Evolutionary conservation across 1,139 yeast species (phyloP), one percentile per base, ranked within the genome.

Genomic region (Lodderomyces pseudojiufengensis): DNA sequence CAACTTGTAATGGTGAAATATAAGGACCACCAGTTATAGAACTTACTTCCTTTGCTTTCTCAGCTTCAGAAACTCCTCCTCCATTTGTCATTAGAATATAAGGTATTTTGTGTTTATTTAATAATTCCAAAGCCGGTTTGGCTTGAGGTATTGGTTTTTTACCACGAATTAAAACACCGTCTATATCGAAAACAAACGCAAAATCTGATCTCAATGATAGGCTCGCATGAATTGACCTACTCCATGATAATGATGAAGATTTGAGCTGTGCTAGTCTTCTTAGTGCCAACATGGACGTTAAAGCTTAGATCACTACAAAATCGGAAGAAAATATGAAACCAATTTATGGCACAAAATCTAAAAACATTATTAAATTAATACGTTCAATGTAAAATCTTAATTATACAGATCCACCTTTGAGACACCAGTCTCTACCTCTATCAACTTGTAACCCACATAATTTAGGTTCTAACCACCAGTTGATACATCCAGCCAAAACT

Each of bases 111-210:
- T 71, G 54, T 3, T 64, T 44, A 38, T 80, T 67, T 35, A 92
- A 67, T 18, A 76, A 57, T 27, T 68, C 63, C 20, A 92, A 63
- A 0, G 97, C 86, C 11, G 69, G 67, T 16, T 63, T 63, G 2
- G 96, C 97, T 31, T 71, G 72, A 1, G 82, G 79, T 31, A 92
- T 76, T 0, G 90, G 76, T 31, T 68, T 68, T 20, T 76, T 66
- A 12, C 97, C 96, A 40, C 94, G 76, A 13, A 92, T 55, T 24
- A 92, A 65, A n/a, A 92, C 98, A 5, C 98, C 98, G 58, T 92
- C 98, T 39, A 92, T 87, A 39, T 61, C 66, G 38, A 61, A 59
- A 3, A 59, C 65, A 39, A 61, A 60, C 3, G 58, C 61, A 34
- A 54, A 46, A 22, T 39, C 35, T 18, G 20, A 18, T 18, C 7